phyloP scores from a whole-genome alignment of 176 grass and related monocot genomes.

The Triticum dicoccoides region DNA sequence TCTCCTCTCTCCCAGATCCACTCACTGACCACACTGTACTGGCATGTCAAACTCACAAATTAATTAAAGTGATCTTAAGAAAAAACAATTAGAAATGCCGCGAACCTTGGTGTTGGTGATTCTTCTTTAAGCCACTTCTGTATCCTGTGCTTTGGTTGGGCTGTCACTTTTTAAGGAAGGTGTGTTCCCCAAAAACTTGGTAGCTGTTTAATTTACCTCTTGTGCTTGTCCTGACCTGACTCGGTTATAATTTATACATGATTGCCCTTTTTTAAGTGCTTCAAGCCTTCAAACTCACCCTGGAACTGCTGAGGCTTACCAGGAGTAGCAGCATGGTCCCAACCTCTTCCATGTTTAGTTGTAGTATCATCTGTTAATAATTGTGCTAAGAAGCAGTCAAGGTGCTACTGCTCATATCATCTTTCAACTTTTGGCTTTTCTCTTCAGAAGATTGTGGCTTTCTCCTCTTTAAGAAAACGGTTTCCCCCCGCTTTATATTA shows the following conservation, averaged over 20 bases:
- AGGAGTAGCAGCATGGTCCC: slow-evolving; percentile 31
- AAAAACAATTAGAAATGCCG: slow-evolving; percentile 7
- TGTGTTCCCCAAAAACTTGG: slow-evolving; percentile 54
- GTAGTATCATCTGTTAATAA: not conserved
- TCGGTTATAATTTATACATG: slow-evolving; percentile 13
- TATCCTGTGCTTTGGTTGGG: slow-evolving; percentile 31
- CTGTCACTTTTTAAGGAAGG: slow-evolving; percentile 69
- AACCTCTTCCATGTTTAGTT: not conserved
- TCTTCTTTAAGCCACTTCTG: slow-evolving; percentile 27
- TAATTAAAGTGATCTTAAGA: not conserved
- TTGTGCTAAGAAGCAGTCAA: not conserved
- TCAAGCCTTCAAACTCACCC: not conserved
- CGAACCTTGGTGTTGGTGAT: not conserved
- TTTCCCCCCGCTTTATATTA: too few species aligned
- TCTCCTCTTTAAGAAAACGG: not conserved
- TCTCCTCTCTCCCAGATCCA: not conserved
- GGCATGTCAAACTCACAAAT: slow-evolving; percentile 43
- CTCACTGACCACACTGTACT: slow-evolving; percentile 10
- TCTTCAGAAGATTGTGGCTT: not conserved
- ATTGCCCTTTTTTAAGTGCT: slow-evolving; percentile 6
- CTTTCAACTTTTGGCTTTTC: not conserved
- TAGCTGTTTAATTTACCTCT: slow-evolving; percentile 3
- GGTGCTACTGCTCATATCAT: not conserved
- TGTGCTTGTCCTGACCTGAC: slow-evolving; percentile 1
- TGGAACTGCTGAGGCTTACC: slow-evolving; percentile 7